These are phyloP conservation scores for Candida berthetii DNA, from an alignment of 805 yeast species.

Conservation along the genomic window DNA sequence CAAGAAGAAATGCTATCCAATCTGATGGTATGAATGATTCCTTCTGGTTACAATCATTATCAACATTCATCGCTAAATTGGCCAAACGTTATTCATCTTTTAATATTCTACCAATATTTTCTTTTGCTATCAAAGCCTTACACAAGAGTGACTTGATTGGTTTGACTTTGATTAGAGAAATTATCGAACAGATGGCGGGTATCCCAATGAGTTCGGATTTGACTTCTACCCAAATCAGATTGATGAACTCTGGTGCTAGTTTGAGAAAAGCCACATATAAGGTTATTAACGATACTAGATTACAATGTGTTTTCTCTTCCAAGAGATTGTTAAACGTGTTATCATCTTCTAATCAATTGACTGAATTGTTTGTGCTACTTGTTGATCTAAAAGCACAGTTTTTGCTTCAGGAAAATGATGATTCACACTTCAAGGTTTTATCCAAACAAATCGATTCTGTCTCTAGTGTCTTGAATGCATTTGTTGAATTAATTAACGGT, in stretches of 20 bases:
- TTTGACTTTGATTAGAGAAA: slow-evolving; percentile 58
- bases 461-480: slow-evolving; percentile 58
- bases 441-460: slow-evolving; percentile 71
- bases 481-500: slow-evolving; percentile 49
- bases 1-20: slow-evolving; percentile 64
- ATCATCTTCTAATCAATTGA: slow-evolving; percentile 34
- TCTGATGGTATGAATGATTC: slow-evolving; percentile 75
- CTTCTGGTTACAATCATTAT: slow-evolving; percentile 81
- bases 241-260: slow-evolving; percentile 59
- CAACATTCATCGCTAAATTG: slow-evolving; percentile 72
- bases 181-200: slow-evolving; percentile 73
- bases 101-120: slow-evolving; percentile 56
- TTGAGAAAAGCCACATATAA: slow-evolving; percentile 48
- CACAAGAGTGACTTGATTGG: slow-evolving; percentile 54
- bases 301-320: slow-evolving; percentile 40
- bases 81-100: slow-evolving; percentile 48
- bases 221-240: slow-evolving; percentile 55
- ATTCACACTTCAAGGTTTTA: slow-evolving; percentile 60
- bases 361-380: slow-evolving; percentile 64
- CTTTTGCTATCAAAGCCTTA: slow-evolving; percentile 55
- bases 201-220: slow-evolving; percentile 64
- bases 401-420: slow-evolving; percentile 24
- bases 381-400: slow-evolving; percentile 39
- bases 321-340: slow-evolving; percentile 41
- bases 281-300: slow-evolving; percentile 49